Conservation (phyloP, 495 filamentous ascomycete genomes). For the Pyrenula massariospora region DNA sequence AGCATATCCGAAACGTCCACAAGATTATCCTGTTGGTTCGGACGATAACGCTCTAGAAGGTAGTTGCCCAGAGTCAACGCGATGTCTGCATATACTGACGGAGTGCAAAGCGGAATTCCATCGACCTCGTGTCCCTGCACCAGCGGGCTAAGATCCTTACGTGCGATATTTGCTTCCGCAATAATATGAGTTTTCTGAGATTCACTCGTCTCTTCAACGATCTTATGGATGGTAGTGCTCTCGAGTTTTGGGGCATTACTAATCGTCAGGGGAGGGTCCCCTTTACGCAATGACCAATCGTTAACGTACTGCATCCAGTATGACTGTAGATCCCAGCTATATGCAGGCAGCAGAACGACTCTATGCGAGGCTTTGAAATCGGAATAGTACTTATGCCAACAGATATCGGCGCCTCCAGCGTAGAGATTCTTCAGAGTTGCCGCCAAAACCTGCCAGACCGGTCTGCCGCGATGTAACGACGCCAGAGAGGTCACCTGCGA, state of each 20-base stretch:
- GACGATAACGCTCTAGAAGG: constrained; percentile 34
- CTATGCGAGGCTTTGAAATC: constrained; percentile 41
- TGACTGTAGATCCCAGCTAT: constrained; percentile 55
- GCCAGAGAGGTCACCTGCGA: constrained; percentile 34
- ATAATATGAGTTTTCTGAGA: constrained; percentile 36
- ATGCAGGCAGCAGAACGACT: constrained; percentile 52
- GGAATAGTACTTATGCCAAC: constrained; percentile 54
- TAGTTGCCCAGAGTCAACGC: constrained; percentile 50
- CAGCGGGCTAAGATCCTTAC: constrained; percentile 33
- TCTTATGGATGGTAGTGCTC: constrained; percentile 8
- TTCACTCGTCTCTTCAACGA: constrained; percentile 37
- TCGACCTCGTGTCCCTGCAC: constrained; percentile 50
- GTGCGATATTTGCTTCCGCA: constrained; percentile 41
- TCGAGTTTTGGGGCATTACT: neutral
- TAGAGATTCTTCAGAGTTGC: constrained; percentile 41
- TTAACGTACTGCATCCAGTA: constrained; percentile 60
- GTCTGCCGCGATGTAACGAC: constrained; percentile 20
- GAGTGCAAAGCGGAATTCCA: constrained; percentile 24
- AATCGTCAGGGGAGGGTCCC: constrained; percentile 11
- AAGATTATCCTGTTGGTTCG: constrained; percentile 26
- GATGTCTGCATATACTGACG: constrained; percentile 51
- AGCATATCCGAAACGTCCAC: constrained; percentile 44
- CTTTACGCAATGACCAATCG: constrained; percentile 24
- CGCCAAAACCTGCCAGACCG: constrained; percentile 40
- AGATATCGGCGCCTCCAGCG: constrained; percentile 41